A percentile compares a stretch with the other conserved stretches of the same genome.
Conservation (phyloP, 1,139 yeast genomes). For the Kazachstania sp. region DNA sequence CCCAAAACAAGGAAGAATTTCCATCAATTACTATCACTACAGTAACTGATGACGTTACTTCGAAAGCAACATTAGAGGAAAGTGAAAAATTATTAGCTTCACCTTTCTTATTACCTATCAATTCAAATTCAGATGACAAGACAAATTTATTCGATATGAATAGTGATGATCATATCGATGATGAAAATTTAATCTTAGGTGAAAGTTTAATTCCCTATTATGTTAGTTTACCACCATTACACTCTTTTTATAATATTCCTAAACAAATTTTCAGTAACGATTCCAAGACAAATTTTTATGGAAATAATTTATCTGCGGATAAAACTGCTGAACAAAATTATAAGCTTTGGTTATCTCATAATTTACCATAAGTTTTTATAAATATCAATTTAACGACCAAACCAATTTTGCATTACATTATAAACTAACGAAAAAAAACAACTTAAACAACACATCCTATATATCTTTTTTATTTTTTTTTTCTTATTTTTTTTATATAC, state of each 20-base stretch:
- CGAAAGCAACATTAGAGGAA: conserved; percentile 3
- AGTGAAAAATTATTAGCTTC: conserved; percentile 3
- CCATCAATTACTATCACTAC: conserved; percentile 4
- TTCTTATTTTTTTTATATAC: not conserved
- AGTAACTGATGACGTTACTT: conserved; percentile 1
- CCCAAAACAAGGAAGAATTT: not conserved
- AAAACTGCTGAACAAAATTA: conserved; percentile 26
- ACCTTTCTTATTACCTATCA: conserved; percentile 4
- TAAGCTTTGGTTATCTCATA: conserved; percentile 24
- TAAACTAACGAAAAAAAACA: not conserved
- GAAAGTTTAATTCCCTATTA: not conserved
- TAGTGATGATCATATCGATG: not conserved
- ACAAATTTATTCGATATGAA: not conserved
- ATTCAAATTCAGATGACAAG: not conserved
- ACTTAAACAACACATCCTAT: not conserved
- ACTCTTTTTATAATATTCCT: conserved; percentile 3
- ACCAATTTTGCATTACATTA: not conserved
- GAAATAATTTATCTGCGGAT: conserved; percentile 8
- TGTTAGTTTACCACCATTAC: not conserved
- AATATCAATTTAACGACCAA: not conserved
- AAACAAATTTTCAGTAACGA: not conserved
- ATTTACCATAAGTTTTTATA: conserved; percentile 3
- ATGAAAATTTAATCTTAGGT: not conserved
- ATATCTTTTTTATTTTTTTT: too few species aligned
- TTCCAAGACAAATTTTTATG: not conserved